Conservation (phyloP, 345 rosid genomes). For the Gossypium sturtianum region DNA sequence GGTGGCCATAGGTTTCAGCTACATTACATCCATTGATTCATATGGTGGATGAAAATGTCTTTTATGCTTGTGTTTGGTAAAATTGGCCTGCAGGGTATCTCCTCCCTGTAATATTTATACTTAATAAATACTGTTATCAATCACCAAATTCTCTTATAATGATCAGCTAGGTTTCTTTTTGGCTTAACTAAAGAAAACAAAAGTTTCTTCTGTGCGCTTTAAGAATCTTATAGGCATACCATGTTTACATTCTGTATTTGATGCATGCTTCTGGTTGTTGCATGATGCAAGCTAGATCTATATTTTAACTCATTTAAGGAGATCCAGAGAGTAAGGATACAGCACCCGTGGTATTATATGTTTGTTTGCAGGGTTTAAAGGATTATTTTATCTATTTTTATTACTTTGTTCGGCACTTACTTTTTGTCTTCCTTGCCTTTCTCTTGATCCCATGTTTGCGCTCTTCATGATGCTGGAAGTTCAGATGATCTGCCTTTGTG, state of each 20-base stretch:
- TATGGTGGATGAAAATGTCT: neutral
- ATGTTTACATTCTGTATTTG: neutral
- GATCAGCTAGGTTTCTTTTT: neutral
- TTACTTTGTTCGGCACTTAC: constrained; percentile 12
- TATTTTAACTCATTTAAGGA: neutral
- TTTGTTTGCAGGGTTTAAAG: neutral
- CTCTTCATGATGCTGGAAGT: constrained; percentile 29
- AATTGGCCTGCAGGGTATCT: neutral
- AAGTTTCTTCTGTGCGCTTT: neutral
- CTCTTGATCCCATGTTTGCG: constrained; percentile 15
- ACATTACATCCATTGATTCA: neutral
- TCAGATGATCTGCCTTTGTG: constrained; percentile 94
- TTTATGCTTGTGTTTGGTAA: neutral
- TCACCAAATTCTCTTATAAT: neutral
- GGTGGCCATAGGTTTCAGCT: too few relatives aligned
- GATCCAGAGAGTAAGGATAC: neutral
- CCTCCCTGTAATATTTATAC: neutral
- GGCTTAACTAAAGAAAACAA: neutral
- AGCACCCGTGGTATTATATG: neutral
- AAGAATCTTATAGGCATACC: neutral
- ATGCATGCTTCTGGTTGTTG: neutral
- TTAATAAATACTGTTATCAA: neutral
- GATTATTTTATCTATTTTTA: constrained; percentile 3
- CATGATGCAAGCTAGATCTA: neutral
- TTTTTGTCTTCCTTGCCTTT: constrained; percentile 21